Percentiles rank a stretch among this genome's conserved stretches.
phyloP scores from a whole-genome alignment of 495 filamentous ascomycete species.

The Letharia lupina region DNA sequence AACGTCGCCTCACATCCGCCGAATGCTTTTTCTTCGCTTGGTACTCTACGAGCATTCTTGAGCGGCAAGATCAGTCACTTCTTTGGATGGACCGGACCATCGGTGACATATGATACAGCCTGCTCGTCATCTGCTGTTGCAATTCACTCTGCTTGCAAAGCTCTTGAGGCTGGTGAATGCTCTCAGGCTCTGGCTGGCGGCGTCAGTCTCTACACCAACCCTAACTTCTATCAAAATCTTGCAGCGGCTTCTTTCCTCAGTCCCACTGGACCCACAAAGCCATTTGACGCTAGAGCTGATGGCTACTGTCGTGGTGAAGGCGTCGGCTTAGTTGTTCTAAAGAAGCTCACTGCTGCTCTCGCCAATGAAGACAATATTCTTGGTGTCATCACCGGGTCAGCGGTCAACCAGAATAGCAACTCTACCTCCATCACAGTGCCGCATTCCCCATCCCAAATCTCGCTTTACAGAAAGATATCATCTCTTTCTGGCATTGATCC shows the following conservation, averaged over 20 bases:
- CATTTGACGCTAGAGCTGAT: conserved; percentile 62
- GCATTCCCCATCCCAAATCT: conserved; percentile 26
- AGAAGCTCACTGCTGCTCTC: conserved; percentile 53
- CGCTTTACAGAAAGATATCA: conserved; percentile 24
- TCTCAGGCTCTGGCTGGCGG: conserved; percentile 36
- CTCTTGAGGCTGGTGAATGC: conserved; percentile 34
- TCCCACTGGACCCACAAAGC: conserved; percentile 49
- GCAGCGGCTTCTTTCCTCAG: conserved; percentile 34
- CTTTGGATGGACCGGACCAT: conserved; percentile 45
- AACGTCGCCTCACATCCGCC: conserved; percentile 29
- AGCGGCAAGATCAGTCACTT: conserved; percentile 31
- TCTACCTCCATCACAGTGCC: conserved; percentile 60
- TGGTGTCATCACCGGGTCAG: conserved; percentile 51
- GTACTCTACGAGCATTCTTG: conserved; percentile 29
- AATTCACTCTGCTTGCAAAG: conserved; percentile 34
- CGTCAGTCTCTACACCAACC: conserved; percentile 36
- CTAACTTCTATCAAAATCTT: conserved; percentile 32
- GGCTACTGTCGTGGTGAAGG: conserved; percentile 69
- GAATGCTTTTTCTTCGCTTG: conserved; percentile 31
- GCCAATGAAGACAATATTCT: conserved; percentile 55
- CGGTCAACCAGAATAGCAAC: conserved; percentile 60
- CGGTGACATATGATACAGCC: conserved; percentile 39
- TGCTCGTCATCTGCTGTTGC: conserved; percentile 41
- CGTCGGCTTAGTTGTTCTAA: conserved; percentile 56
- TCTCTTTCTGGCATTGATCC: conserved; percentile 16